Evolutionary conservation across 2,329 filamentous ascomycete genomes (phyloP).

Genomic region (Sclerotinia sclerotiorum): DNA sequence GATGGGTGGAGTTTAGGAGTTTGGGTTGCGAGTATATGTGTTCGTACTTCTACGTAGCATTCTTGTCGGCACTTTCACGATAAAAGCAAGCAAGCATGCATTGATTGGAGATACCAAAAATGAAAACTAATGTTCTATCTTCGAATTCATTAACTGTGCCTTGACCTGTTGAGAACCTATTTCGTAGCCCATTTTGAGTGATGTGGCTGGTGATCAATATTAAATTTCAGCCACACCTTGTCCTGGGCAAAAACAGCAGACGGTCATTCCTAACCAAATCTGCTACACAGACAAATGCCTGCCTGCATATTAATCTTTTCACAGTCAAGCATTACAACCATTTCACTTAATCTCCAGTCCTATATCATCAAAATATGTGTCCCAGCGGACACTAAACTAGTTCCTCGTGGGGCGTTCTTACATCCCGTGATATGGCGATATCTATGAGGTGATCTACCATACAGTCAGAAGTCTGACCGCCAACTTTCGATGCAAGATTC

Average conservation of each 20-base stretch:
- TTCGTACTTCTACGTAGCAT: neutral
- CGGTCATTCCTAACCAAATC: no score
- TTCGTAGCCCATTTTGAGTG: no score
- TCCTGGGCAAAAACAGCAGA: no score
- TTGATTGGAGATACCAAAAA: constrained; percentile 12
- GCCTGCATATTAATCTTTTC: neutral
- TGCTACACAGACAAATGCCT: no score
- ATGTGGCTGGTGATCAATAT: neutral
- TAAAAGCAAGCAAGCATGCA: neutral
- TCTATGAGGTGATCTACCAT: constrained; percentile 12
- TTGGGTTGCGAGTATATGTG: neutral
- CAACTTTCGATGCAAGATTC: neutral
- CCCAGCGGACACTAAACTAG: neutral
- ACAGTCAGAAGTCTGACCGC: constrained; percentile 12
- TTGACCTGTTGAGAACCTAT: neutral
- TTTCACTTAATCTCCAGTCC: neutral
- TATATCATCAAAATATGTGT: neutral
- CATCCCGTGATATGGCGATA: constrained; percentile 19
- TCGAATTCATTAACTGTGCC: neutral
- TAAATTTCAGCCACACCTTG: no score
- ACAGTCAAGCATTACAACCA: neutral
- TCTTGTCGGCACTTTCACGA: neutral
- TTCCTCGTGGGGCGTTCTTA: neutral
- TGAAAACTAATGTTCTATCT: constrained; percentile 1
- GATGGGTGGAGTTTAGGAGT: constrained; percentile 13